phyloP scores from a whole-genome alignment of 352 stramenopile genomes.

The Blastocystis sp. region DNA sequence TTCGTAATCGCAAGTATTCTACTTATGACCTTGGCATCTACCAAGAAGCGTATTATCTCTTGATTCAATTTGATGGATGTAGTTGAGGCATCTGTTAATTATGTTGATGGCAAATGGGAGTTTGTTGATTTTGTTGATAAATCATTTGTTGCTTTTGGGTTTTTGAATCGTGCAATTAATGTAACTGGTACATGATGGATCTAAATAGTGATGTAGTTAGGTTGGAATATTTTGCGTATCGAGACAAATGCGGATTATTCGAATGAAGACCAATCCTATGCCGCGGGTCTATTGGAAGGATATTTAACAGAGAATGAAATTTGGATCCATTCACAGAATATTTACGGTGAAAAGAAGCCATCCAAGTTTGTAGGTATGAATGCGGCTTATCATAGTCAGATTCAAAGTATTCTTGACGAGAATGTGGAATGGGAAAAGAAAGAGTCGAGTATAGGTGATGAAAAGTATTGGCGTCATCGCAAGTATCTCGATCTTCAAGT shows the following conservation, averaged over 20 bases:
- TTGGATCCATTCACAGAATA: conserved; percentile 75
- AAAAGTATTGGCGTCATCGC: conserved; percentile 73
- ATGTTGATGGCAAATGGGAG: conserved; percentile 21
- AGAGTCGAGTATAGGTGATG: conserved; percentile 71
- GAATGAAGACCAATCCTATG: conserved; percentile 72
- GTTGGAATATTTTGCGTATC: conserved; percentile 60
- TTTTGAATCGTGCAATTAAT: conserved; percentile 14
- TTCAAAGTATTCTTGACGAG: conserved; percentile 69
- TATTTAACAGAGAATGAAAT: conserved; percentile 75
- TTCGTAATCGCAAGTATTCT: neutral
- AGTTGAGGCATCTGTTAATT: conserved; percentile 25
- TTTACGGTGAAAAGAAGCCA: conserved; percentile 72
- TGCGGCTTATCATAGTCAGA: neutral
- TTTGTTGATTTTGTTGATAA: conserved; percentile 28
- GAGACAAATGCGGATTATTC: conserved; percentile 68
- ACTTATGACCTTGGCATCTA: neutral
- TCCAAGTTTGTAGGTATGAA: conserved; percentile 68
- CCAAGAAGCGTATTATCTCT: neutral
- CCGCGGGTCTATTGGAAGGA: conserved; percentile 75
- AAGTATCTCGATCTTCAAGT: conserved; percentile 67
- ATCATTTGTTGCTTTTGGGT: neutral
- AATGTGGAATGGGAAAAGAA: conserved; percentile 70
- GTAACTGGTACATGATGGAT: neutral
- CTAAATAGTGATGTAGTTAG: neutral
- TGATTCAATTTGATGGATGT: neutral